phyloP scores from a whole-genome alignment of 2,329 filamentous ascomycete genomes.

The Nemania abortiva region DNA sequence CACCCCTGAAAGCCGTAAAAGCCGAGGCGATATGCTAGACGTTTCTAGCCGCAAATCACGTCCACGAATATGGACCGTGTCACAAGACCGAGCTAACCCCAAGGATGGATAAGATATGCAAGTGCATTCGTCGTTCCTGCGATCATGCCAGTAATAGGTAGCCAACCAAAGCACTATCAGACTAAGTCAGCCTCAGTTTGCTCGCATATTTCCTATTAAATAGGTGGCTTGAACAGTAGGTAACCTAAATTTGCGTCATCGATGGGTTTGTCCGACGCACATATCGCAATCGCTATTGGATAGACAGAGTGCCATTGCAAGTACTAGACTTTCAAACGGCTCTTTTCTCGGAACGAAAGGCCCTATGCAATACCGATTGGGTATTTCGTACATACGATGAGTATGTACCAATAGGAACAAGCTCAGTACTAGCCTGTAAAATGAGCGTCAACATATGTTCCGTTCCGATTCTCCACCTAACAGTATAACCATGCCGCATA shows the following conservation, averaged over 20 bases:
- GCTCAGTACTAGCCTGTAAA: not conserved
- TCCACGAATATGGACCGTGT: slow-evolving; percentile 10
- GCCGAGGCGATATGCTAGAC: slow-evolving; percentile 16
- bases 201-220: slow-evolving; percentile 5
- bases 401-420: not conserved
- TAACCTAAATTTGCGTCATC: not conserved
- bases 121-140: slow-evolving; percentile 14
- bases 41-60: not conserved
- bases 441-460: not conserved
- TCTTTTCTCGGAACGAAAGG: not conserved
- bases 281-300: not conserved
- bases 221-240: not conserved
- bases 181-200: slow-evolving; percentile 2
- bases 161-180: not conserved
- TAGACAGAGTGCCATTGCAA: not conserved
- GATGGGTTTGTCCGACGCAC: not conserved
- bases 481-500: slow-evolving; percentile 1
- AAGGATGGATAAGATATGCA: slow-evolving; percentile 9
- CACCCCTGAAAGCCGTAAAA: slow-evolving; percentile 10
- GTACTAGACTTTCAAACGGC: not conserved
- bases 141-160: slow-evolving; percentile 1
- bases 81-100: not conserved
- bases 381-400: not conserved
- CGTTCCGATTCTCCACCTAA: not conserved
- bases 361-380: not conserved